These are phyloP conservation scores for Tanacetum coccineum DNA, from an alignment of 129 eudicot genomes.

Conservation along the genomic window DNA sequence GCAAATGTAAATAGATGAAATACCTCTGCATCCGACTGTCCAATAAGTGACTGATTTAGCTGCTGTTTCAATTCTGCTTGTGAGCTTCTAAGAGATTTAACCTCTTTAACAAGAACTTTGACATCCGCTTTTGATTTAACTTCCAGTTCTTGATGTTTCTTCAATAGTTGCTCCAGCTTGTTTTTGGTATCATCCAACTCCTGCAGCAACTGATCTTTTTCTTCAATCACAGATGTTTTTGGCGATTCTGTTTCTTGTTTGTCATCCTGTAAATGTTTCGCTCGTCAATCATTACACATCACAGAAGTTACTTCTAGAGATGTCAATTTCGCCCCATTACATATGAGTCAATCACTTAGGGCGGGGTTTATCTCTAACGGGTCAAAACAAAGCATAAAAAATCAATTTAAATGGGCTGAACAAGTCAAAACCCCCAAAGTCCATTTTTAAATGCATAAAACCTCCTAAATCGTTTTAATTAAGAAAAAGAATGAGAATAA, in stretches of 20 bases:
- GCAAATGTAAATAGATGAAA: conserved; percentile 4
- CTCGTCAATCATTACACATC: neutral
- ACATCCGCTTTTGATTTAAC: conserved; percentile 59
- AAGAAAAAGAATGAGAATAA: neutral
- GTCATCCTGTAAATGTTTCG: conserved; percentile 44
- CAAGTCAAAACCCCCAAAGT: neutral
- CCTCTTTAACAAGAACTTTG: conserved; percentile 39
- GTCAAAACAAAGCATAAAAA: neutral
- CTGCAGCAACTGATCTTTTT: conserved; percentile 45
- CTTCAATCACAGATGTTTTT: conserved; percentile 31
- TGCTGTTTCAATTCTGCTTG: conserved; percentile 70
- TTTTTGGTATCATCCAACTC: conserved; percentile 66
- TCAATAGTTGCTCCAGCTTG: conserved; percentile 48
- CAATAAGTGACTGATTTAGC: conserved; percentile 53
- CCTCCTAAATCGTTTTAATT: neutral
- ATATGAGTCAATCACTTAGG: neutral
- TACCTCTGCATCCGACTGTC: conserved; percentile 75
- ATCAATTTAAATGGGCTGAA: neutral
- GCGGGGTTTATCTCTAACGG: neutral
- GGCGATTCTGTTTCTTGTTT: conserved; percentile 25
- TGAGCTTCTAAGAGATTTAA: conserved; percentile 78
- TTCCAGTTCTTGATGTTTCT: conserved; percentile 79
- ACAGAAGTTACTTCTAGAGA: neutral
- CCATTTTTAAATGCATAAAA: neutral
- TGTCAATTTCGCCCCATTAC: neutral